Percentiles rank a stretch among this genome's conserved stretches.
These are phyloP conservation scores for Hansenula lynferdii DNA, from an alignment of 1,139 yeast genomes.

Conservation along the genomic window DNA sequence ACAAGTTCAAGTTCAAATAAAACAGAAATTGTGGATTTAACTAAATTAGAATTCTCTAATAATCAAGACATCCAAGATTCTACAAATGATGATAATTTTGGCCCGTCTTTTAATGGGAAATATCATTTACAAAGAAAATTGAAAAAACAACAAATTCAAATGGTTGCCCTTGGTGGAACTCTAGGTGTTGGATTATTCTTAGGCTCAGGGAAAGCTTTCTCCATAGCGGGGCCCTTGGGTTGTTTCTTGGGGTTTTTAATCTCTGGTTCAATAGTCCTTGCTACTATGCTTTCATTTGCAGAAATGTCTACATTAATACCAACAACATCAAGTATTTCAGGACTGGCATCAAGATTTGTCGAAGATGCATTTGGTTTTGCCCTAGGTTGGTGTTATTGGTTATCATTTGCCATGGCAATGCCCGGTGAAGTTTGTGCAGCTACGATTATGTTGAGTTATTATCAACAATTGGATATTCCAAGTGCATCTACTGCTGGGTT, in stretches of 20 bases:
- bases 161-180: slow-evolving; percentile 81
- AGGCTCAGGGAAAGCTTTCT: slow-evolving; percentile 73
- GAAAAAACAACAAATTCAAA: slow-evolving; percentile 67
- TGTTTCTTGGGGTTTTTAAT: slow-evolving; percentile 64
- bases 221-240: slow-evolving; percentile 82
- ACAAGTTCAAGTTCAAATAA: slow-evolving; percentile 4
- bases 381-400: slow-evolving; percentile 73
- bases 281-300: slow-evolving; percentile 72
- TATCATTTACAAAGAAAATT: slow-evolving; percentile 47
- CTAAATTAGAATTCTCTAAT: slow-evolving; percentile 7
- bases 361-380: slow-evolving; percentile 87
- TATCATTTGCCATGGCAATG: slow-evolving; percentile 65
- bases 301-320: slow-evolving; percentile 87
- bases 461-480: slow-evolving; percentile 47
- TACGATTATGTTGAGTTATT: slow-evolving; percentile 67
- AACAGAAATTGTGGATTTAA: slow-evolving; percentile 14
- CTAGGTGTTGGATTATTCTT: slow-evolving; percentile 78
- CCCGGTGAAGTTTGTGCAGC: slow-evolving; percentile 83
- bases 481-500: slow-evolving; percentile 59
- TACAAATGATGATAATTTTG: no score
- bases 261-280: slow-evolving; percentile 62
- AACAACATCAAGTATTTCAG: slow-evolving; percentile 74
- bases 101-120: slow-evolving; percentile 1
- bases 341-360: slow-evolving; percentile 71
- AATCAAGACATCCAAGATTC: no score